Percentiles rank a stretch among this genome's conserved stretches.
Evolutionary conservation across 306 rosid genomes (phyloP).

Genomic region (Acacia crassicarpa): DNA sequence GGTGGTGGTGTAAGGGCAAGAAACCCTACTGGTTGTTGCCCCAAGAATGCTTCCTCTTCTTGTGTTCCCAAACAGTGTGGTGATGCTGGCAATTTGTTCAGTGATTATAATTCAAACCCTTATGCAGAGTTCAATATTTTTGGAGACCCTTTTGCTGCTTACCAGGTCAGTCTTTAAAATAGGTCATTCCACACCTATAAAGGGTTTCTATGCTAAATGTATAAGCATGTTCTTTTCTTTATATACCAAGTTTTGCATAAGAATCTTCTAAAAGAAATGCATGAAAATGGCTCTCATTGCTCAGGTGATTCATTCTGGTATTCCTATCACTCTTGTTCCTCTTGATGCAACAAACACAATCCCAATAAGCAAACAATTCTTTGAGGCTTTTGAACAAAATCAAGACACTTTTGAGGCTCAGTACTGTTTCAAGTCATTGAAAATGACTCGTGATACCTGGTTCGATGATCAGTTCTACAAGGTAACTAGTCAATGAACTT

Average conservation of each 20-base stretch:
- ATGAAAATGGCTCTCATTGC: neutral
- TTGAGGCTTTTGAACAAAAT: conserved; percentile 57
- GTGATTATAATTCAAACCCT: conserved; percentile 69
- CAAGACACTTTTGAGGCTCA: conserved; percentile 76
- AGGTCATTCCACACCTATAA: neutral
- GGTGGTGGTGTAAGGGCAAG: conserved; percentile 90
- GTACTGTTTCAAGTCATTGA: conserved; percentile 77
- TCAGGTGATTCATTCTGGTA: conserved; percentile 92
- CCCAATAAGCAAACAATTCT: conserved; percentile 67
- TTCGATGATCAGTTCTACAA: conserved; percentile 59
- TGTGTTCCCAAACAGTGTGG: conserved; percentile 81
- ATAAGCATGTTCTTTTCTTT: neutral
- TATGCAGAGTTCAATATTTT: conserved; percentile 88
- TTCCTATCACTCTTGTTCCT: conserved; percentile 91
- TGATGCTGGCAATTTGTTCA: conserved; percentile 77
- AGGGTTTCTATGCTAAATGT: neutral
- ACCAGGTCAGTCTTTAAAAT: conserved; percentile 54
- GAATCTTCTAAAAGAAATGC: neutral
- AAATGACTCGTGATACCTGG: conserved; percentile 82
- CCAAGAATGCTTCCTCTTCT: conserved; percentile 54
- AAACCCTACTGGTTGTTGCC: conserved; percentile 91
- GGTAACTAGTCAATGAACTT: conserved; percentile 42
- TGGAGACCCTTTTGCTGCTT: conserved; percentile 95
- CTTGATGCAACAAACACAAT: conserved; percentile 92
- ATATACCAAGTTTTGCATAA: neutral